Percentiles rank a stretch among this genome's conserved stretches.
Conservation (phyloP, 768 basidiomycete genomes). For the Saitozyma podzolica region DNA sequence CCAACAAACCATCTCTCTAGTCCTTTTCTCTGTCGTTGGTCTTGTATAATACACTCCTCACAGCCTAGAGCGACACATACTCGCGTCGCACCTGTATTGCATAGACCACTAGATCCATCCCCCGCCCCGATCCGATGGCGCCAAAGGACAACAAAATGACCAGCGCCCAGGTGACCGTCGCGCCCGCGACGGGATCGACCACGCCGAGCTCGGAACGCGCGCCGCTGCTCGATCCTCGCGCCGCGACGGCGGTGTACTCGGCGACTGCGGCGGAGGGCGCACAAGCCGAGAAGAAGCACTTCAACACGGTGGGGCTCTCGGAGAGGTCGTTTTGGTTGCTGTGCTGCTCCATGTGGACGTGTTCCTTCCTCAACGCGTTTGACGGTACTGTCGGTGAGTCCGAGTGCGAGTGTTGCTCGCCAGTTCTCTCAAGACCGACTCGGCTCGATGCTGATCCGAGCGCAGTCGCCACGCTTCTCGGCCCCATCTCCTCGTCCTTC, state of each 20-base stretch:
- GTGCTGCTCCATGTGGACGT: constrained; percentile 19
- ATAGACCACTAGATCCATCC: no score
- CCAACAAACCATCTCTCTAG: no score
- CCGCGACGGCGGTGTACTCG: background rate
- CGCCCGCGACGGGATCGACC: background rate
- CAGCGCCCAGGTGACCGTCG: no score
- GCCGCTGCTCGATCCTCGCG: background rate
- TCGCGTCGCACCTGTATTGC: no score
- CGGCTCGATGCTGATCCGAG: background rate
- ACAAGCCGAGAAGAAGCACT: background rate
- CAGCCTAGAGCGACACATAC: no score
- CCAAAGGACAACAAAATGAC: no score
- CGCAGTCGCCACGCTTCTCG: constrained; percentile 75
- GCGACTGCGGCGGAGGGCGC: no score
- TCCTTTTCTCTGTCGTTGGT: no score
- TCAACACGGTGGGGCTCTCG: background rate
- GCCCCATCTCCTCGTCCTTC: constrained; percentile 83
- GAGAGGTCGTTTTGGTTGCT: background rate
- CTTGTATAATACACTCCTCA: no score
- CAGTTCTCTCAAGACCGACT: background rate
- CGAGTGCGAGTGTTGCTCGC: background rate
- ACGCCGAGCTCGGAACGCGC: background rate
- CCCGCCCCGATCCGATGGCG: no score
- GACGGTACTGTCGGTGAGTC: constrained; percentile 61
- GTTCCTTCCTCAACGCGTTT: constrained; percentile 75